These are phyloP conservation scores for Hypsizygus ulmarius DNA, from an alignment of 1,284 basidiomycete genomes.

Conservation along the genomic window DNA sequence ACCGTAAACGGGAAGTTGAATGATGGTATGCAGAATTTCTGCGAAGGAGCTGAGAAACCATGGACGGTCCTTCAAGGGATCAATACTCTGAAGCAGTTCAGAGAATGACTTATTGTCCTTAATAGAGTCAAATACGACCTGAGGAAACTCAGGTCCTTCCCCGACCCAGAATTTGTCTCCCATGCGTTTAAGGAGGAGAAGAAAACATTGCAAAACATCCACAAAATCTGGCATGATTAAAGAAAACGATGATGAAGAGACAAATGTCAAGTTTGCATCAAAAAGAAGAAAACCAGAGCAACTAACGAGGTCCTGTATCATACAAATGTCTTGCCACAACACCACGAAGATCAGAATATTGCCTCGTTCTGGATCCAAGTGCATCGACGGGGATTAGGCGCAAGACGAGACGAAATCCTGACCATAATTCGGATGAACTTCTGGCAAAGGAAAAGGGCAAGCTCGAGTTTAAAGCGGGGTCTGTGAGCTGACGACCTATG, in stretches of 20 bases:
- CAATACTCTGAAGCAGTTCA: conserved; percentile 42
- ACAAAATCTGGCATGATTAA: conserved; percentile 56
- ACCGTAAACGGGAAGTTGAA: conserved; percentile 49
- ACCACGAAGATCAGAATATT: conserved; percentile 45
- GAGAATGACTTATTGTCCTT: conserved; percentile 72
- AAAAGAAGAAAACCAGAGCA: conserved; percentile 17
- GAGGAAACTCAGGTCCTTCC: conserved; percentile 66
- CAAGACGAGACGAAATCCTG: conserved; percentile 46
- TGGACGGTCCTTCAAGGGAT: conserved; percentile 34
- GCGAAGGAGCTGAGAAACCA: conserved; percentile 56
- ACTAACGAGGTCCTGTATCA: conserved; percentile 63
- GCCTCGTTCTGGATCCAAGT: conserved; percentile 34
- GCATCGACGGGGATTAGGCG: conserved; percentile 51
- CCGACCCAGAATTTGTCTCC: conserved; percentile 60
- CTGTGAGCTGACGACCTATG: conserved; percentile 25
- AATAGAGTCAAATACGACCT: conserved; percentile 77
- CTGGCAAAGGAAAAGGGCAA: conserved; percentile 30
- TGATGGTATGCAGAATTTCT: conserved; percentile 56
- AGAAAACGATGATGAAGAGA: conserved; percentile 2
- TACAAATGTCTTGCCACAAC: conserved; percentile 60
- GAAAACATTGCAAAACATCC: conserved; percentile 59
- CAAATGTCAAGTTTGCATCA: conserved; percentile 11
- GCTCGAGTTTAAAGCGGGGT: conserved; percentile 8
- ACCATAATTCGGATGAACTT: conserved; percentile 52
- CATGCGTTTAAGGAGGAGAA: conserved; percentile 52